Evolutionary conservation across 2,329 filamentous ascomycete species (phyloP), one percentile per base, ranked within the genome.

Genomic region (Verticillium nubilum): DNA sequence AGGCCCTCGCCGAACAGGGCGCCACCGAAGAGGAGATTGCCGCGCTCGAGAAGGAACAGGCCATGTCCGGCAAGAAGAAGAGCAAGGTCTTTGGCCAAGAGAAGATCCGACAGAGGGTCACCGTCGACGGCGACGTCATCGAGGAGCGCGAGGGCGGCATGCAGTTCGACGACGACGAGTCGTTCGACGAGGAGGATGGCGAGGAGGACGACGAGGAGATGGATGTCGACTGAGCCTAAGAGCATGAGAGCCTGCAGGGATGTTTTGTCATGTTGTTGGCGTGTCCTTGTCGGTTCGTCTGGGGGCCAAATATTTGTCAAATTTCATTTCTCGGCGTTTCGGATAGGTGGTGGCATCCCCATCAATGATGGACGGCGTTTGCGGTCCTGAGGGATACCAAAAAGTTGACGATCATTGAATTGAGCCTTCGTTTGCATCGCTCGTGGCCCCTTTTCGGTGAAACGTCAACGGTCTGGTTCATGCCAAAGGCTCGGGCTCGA

Each of bases 1-100:
- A 78, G 68, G 75, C 78, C 59, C 74, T 89, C 67, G 83, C 84
- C 67, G 78, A 84, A 69, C 59, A 64, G 61, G 80, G 74, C 58
- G 63, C 65, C 58, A 71, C 81, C 67, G 80, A 72, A 58, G 70
- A 81, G 73, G 82, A 84, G 69, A 74, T 75, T 50, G 70, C 70
- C 37, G 81, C 82, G 72, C 77, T 78, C 65, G 73, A 77, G 66
- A 69, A 69, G 53, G 72, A 73, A 61, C 69, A 70, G 62, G 66
- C 68, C 61, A n/a, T 53, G 25, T 53, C 52, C 15, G 27, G 27
- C 25, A 53, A 53, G 52, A 62, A 66, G 54, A 66, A 67, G 59
- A 68, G 69, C 63, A 74, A 73, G 64, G 73, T 72, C 4, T 80
- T 80, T 66, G 75, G 78, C 59, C 72, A 71, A 33, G 76, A 79